Percentiles rank a stretch among this genome's conserved stretches.
These are phyloP conservation scores for Entomortierella lignicola DNA, from an alignment of 192 early-diverging fungal genomes.

Conservation along the genomic window DNA sequence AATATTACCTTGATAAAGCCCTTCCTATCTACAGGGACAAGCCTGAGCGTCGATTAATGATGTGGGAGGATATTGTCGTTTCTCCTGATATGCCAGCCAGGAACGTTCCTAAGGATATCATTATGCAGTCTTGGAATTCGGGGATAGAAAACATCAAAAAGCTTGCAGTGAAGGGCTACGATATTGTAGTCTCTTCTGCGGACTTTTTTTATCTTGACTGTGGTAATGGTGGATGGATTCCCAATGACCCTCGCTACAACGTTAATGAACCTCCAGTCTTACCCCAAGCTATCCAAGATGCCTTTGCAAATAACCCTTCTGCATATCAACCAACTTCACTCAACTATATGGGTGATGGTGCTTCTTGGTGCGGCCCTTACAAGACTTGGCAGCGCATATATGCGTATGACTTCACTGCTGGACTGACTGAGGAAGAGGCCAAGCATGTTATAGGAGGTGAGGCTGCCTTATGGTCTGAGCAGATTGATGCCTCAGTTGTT, in stretches of 20 bases:
- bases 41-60: conserved; percentile 65
- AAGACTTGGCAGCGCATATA: conserved; percentile 82
- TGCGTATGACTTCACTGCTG: conserved; percentile 70
- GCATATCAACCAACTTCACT: conserved; percentile 25
- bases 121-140: conserved; percentile 75
- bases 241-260: conserved; percentile 67
- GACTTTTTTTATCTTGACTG: conserved; percentile 82
- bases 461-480: conserved; percentile 78
- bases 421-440: conserved; percentile 61
- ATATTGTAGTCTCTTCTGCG: conserved; percentile 68
- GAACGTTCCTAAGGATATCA: conserved; percentile 63
- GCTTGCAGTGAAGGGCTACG: conserved; percentile 68
- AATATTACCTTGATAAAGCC: conserved; percentile 67
- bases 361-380: conserved; percentile 82
- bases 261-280: conserved; percentile 42
- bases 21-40: conserved; percentile 59
- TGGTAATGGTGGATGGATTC: conserved; percentile 76
- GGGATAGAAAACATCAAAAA: conserved; percentile 67
- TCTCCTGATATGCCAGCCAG: conserved; percentile 55
- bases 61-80: conserved; percentile 80
- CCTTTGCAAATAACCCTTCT: conserved; percentile 32
- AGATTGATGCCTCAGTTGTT: conserved; percentile 65
- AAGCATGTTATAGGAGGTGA: conserved; percentile 77
- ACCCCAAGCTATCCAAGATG: conserved; percentile 35
- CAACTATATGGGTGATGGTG: conserved; percentile 60